These are phyloP conservation scores for Ophiostoma triangulosporum DNA, from an alignment of 2,329 filamentous ascomycete species.

Conservation along the genomic window DNA sequence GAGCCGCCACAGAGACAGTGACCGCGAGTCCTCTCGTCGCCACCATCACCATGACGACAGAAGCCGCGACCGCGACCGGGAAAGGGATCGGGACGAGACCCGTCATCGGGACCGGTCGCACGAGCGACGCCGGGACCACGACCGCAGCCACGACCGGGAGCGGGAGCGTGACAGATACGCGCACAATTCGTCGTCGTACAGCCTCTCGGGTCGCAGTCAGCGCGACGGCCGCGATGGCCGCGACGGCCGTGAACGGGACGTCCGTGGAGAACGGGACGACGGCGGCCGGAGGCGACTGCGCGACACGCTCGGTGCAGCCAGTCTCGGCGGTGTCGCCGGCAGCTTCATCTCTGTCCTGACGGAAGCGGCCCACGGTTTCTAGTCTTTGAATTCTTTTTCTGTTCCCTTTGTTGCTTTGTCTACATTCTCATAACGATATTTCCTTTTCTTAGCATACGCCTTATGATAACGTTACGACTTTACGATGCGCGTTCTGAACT, in stretches of 20 bases:
- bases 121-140: constrained; percentile 20
- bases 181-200: background rate
- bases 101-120: constrained; percentile 18
- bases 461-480: background rate
- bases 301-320: constrained; percentile 42
- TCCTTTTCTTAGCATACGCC: too few species aligned
- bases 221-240: constrained; percentile 4
- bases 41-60: background rate
- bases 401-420: background rate
- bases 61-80: constrained; percentile 18
- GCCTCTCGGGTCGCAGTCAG: background rate
- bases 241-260: background rate
- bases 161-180: constrained; percentile 8
- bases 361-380: constrained; percentile 34
- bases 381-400: background rate
- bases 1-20: constrained; percentile 8
- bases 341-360: constrained; percentile 44
- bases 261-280: constrained; percentile 2
- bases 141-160: constrained; percentile 18
- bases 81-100: constrained; percentile 17
- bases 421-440: too few species aligned
- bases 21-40: background rate
- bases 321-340: constrained; percentile 47
- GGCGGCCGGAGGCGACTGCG: constrained; percentile 30
- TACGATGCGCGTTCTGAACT: background rate